A percentile compares a stretch with the other conserved stretches of the same genome.
Conservation (phyloP, 2,329 filamentous ascomycete species). For the Microsporum ferrugineum region DNA sequence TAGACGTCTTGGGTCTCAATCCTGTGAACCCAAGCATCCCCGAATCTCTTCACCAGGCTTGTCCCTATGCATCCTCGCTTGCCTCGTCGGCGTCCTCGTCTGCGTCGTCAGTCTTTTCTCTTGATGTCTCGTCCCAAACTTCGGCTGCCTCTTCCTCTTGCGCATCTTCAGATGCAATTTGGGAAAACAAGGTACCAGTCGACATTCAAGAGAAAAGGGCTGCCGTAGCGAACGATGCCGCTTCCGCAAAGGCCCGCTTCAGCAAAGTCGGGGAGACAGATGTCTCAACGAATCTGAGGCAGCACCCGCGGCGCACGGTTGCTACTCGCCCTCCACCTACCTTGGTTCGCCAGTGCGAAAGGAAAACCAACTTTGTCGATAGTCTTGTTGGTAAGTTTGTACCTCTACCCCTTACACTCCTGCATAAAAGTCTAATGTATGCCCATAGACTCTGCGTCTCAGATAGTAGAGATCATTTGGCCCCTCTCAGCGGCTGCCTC, state of each 20-base stretch:
- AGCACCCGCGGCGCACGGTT: constrained; percentile 38
- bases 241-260: background rate
- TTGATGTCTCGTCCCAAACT: constrained; percentile 54
- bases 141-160: constrained; percentile 53
- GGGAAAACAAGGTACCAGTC: constrained; percentile 29
- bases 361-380: constrained; percentile 91
- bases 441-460: constrained; percentile 76
- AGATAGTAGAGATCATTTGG: constrained; percentile 97
- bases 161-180: constrained; percentile 47
- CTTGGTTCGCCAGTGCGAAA: constrained; percentile 75
- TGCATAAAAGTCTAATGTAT: constrained; percentile 22
- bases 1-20: constrained; percentile 35
- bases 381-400: constrained; percentile 83
- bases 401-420: constrained; percentile 26
- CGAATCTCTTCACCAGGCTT: constrained; percentile 25
- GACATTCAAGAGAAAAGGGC: constrained; percentile 18
- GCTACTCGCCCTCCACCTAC: constrained; percentile 57
- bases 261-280: background rate
- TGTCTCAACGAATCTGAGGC: constrained; percentile 37
- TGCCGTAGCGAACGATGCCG: constrained; percentile 29
- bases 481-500: constrained; percentile 73
- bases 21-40: constrained; percentile 28
- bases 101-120: constrained; percentile 66
- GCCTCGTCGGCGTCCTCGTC: constrained; percentile 67
- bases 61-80: constrained; percentile 55